Base-by-base conservation (phyloP, 495 filamentous ascomycete species). In the Opeltia flavorubescens region DNA sequence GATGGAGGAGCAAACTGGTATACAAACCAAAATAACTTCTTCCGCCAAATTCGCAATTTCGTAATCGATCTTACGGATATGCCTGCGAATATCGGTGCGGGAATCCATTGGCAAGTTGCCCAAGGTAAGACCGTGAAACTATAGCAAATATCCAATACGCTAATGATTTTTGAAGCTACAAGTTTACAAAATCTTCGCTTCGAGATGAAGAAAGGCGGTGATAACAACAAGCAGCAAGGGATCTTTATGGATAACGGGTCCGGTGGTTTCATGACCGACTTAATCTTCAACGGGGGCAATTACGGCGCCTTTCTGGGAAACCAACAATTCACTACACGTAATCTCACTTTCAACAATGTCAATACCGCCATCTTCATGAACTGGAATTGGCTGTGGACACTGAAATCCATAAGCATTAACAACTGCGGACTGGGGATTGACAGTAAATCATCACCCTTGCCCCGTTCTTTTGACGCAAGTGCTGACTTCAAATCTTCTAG, bases 1-100 rank as follows among this genome's bases (percentile, higher is more conserved):
- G 55, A 73, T 25, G 55, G 61, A 7, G 80, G 77, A 20, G 59
- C 53, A 48, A 81, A 83, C 59, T 84, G 81, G 78, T 95, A 81
- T 65, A 86, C 81, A 53, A 94, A 94, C 63, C 83, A 94, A 65
- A 98, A 96, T 77, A 95, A 98, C 70, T 98, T 98, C 72, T 96
- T 87, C 75, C 87, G 91, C 38, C 84, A 93, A 55, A 70, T 98
- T 53, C 86, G 93, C 62, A 96, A 98, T 68, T 84, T 98, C 55
- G 73, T 87, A 56, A 81, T 98, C 61, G 91, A 98, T 60, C 62
- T 89, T 36, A 87, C 76, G 25, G 74, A 66, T 11, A 77, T 84
- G 74, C 81, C 83, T 12, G 54, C 68, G 43, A 68, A 62, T 33
- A 56, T 61, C 3, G 85, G 82, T 47, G 73, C 86, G 31, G 86